A percentile compares a stretch with the other conserved stretches of the same genome.
phyloP scores from a whole-genome alignment of 2,329 filamentous ascomycete species.

The Epichloe uncinata region DNA sequence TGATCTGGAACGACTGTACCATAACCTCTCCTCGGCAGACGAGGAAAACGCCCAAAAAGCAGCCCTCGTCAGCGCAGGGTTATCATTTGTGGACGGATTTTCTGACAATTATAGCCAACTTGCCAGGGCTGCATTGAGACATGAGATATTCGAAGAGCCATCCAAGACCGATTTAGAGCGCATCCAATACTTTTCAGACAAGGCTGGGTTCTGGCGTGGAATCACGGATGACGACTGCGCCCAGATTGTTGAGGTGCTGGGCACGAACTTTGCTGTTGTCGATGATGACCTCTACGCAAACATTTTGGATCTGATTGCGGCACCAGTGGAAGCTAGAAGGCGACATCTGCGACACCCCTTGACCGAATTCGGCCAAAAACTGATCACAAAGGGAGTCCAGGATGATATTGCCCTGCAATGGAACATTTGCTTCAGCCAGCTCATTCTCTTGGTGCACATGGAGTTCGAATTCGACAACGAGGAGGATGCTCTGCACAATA shows the following conservation, averaged over 20 bases:
- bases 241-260: constrained; percentile 54
- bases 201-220: constrained; percentile 62
- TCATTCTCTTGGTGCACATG: constrained; percentile 76
- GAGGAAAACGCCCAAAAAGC: constrained; percentile 41
- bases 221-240: constrained; percentile 72
- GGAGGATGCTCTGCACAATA: constrained; percentile 47
- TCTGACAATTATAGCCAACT: constrained; percentile 55
- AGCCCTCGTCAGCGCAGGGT: constrained; percentile 54
- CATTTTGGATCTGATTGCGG: constrained; percentile 32
- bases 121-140: constrained; percentile 52
- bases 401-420: constrained; percentile 64
- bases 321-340: constrained; percentile 31
- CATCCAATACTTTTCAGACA: constrained; percentile 66
- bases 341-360: constrained; percentile 38
- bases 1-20: constrained; percentile 57
- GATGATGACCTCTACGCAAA: constrained; percentile 40
- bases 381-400: constrained; percentile 63
- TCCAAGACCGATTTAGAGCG: constrained; percentile 57
- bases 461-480: constrained; percentile 67
- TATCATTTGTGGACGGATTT: constrained; percentile 57
- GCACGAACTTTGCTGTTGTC: constrained; percentile 48
- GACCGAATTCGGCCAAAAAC: constrained; percentile 63
- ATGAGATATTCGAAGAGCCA: constrained; percentile 63
- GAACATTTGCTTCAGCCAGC: constrained; percentile 65
- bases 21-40: constrained; percentile 48